These are phyloP conservation scores for Moesziomyces aphidis DNA, from an alignment of 1,284 basidiomycete species.

Conservation along the genomic window DNA sequence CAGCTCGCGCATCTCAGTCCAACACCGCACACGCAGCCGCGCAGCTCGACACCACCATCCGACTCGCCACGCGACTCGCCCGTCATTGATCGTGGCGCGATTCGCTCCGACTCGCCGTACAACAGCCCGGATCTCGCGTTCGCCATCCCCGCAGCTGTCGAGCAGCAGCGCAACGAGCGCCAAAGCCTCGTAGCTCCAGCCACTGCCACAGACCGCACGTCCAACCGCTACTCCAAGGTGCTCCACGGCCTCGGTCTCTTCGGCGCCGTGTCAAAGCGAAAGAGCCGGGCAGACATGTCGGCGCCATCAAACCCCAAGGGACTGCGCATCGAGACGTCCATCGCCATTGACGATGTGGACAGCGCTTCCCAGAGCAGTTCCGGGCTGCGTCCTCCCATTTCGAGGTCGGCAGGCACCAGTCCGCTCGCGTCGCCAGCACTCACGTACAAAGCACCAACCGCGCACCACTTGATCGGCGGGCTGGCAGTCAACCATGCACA, in stretches of 20 bases:
- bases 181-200: constrained; percentile 9
- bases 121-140: constrained; percentile 27
- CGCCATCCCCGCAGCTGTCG: constrained; percentile 8
- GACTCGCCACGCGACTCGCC: constrained; percentile 7
- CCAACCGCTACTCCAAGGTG: constrained; percentile 30
- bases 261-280: constrained; percentile 21
- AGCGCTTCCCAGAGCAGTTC: neutral
- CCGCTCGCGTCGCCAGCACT: constrained; percentile 11
- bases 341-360: constrained; percentile 8
- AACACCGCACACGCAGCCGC: neutral
- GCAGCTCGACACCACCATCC: neutral
- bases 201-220: neutral
- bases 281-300: constrained; percentile 4
- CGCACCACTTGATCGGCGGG: constrained; percentile 20
- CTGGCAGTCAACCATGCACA: constrained; percentile 19
- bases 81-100: constrained; percentile 11
- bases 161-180: constrained; percentile 7
- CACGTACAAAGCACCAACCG: constrained; percentile 17
- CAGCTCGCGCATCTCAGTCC: constrained; percentile 17
- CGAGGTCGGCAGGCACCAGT: neutral
- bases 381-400: neutral
- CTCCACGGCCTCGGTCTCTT: constrained; percentile 24
- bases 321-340: constrained; percentile 20
- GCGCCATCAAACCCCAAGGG: constrained; percentile 6
- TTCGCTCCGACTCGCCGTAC: constrained; percentile 20